phyloP scores from a whole-genome alignment of 345 rosid species.

The Fremontodendron californicum region DNA sequence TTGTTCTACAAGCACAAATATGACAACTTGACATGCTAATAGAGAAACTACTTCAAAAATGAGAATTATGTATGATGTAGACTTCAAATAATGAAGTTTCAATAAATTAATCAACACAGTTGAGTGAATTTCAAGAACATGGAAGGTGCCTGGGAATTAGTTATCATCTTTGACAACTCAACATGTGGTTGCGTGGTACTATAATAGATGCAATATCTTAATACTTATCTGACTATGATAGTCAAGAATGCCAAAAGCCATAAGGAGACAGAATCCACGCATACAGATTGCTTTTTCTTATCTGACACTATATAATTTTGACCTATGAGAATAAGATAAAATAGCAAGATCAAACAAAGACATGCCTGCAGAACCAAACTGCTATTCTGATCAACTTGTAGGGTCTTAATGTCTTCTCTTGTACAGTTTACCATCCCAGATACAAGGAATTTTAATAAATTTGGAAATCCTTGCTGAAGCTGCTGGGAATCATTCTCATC shows the following conservation, averaged over 20 bases:
- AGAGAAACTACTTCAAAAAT: not conserved
- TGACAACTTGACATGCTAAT: not conserved
- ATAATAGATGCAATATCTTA: not conserved
- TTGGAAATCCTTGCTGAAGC: conserved; percentile 60
- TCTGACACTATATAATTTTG: not conserved
- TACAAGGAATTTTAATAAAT: conserved; percentile 51
- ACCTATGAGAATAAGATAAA: conserved; percentile 1
- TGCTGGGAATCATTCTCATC: conserved; percentile 28
- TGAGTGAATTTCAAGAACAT: too few relatives aligned
- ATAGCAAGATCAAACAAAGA: conserved; percentile 10
- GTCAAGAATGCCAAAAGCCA: not conserved
- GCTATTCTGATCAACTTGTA: conserved; percentile 69
- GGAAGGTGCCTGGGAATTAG: not conserved
- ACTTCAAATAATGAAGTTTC: not conserved
- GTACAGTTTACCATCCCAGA: conserved; percentile 58
- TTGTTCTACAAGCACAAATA: not conserved
- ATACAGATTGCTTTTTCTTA: not conserved
- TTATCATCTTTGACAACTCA: not conserved
- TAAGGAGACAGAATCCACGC: not conserved
- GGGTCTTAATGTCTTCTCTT: conserved; percentile 40
- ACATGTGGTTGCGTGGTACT: not conserved
- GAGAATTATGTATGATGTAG: not conserved
- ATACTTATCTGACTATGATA: not conserved
- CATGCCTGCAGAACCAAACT: conserved; percentile 90
- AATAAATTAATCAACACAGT: not conserved